Evolutionary conservation across 2,329 filamentous ascomycete species (phyloP), one percentile per base, ranked within the genome.

Genomic region (Aureobasidium subglaciale): DNA sequence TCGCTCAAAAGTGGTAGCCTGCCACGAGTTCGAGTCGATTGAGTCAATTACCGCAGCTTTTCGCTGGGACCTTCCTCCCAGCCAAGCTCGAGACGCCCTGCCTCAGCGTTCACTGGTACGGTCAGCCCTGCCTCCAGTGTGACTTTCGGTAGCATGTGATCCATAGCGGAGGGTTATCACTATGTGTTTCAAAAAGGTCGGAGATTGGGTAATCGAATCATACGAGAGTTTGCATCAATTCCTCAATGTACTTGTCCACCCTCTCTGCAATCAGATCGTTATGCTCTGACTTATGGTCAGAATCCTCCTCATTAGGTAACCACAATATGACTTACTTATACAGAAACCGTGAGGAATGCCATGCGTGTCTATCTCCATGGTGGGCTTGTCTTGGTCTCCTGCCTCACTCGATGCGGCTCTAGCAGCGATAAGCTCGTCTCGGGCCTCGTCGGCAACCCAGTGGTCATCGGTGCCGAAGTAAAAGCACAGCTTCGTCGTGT

Each of bases 281-380:
- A 59, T 76, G 69, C 48, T 70, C 74, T 62, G 66, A 60, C 66
- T 68, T 22, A 43, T 35, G 43, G 13, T 37, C n/a, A 50, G 34
- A 18, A n/a, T 13, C 8, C 9, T 27, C 1, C 11, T 5, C 20
- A 13, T 11, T 15, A 29, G n/a, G 15, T n/a, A 24, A 9, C n/a
- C n/a, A n/a, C n/a, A n/a, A 7, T 11, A 16, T n/a, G 5, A 73
- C 73, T 72, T 60, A 76, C 73, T 71, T 57, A 83, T 71, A 63
- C 79, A 83, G 67, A 85, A 85, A 0, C 76, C 80, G 73, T 85
- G 82, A 45, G 76, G 77, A 60, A 82, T 71, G 0, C 76, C 78
- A 43, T 77, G 70, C 29, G 72, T 68, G 59, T 81, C 80, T 59
- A 84, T 71, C 55, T 78, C 67, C 77, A 84, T 82, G 16, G 65